Evolutionary conservation across 495 filamentous ascomycete genomes (phyloP).

Genomic region (Penicillium angulare): DNA sequence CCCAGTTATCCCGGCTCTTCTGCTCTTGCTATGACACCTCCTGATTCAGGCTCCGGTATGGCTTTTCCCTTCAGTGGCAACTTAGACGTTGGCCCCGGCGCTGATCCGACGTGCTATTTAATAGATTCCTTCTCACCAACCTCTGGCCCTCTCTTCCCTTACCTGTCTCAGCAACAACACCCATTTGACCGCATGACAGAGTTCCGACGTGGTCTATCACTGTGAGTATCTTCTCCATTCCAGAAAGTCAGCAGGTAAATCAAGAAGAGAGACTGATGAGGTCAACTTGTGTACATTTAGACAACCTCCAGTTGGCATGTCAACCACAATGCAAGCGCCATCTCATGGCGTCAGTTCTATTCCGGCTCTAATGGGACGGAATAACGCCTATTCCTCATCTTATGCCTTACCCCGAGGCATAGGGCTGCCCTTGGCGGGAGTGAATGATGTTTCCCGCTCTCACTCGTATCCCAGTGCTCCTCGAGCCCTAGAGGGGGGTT

Average conservation of each 20-base stretch:
- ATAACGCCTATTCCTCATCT: slow-evolving; percentile 33
- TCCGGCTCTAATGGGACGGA: slow-evolving; percentile 33
- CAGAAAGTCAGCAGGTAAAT: neutral
- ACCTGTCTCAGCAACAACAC: slow-evolving; percentile 29
- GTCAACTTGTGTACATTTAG: slow-evolving; percentile 22
- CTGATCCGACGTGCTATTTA: slow-evolving; percentile 16
- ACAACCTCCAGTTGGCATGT: slow-evolving; percentile 38
- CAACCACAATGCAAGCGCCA: slow-evolving; percentile 32
- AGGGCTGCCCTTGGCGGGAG: slow-evolving; percentile 30
- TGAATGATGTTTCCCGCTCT: slow-evolving; percentile 34
- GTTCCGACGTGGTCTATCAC: slow-evolving; percentile 40
- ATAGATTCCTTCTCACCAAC: slow-evolving; percentile 43
- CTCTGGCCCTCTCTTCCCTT: slow-evolving; percentile 39
- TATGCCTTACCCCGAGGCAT: slow-evolving; percentile 37
- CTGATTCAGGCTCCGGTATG: slow-evolving; percentile 49
- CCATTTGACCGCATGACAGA: slow-evolving; percentile 44
- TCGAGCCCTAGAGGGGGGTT: slow-evolving; percentile 29
- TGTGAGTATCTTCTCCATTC: slow-evolving; percentile 31
- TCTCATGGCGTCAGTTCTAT: slow-evolving; percentile 25
- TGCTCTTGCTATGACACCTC: slow-evolving; percentile 46
- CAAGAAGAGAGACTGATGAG: slow-evolving; percentile 13
- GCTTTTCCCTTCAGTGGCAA: slow-evolving; percentile 4
- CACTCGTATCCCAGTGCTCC: slow-evolving; percentile 36
- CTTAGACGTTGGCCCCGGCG: neutral
- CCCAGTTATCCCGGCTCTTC: slow-evolving; percentile 40